Conservation (phyloP, 148 eudicot species). For the Dianthus caryophyllus region DNA sequence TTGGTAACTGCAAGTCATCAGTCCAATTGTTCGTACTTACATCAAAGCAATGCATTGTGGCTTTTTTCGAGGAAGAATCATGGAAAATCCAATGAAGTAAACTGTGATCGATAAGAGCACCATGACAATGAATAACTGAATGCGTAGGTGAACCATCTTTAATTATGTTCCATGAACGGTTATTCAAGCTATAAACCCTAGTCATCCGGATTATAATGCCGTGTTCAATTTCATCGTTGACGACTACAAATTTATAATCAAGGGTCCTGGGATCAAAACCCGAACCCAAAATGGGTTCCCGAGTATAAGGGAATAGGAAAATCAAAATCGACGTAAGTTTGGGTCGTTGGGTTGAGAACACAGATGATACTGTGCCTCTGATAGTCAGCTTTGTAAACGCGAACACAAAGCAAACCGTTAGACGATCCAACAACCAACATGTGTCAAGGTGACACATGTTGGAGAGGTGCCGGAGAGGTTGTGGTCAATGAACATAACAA, state of each 20-base stretch:
- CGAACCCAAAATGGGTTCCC: not conserved
- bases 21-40: not conserved
- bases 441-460: not conserved
- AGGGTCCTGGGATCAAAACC: not conserved
- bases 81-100: not conserved
- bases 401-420: not conserved
- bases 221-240: too few relatives aligned
- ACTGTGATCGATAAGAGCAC: not conserved
- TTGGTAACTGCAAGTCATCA: not conserved
- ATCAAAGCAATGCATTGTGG: not conserved
- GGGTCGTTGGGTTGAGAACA: slow-evolving; percentile 1
- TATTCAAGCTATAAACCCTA: not conserved
- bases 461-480: not conserved
- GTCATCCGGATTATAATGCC: not conserved
- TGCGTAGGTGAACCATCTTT: not conserved
- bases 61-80: not conserved
- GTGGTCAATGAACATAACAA: slow-evolving; percentile 2
- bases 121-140: not conserved
- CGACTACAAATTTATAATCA: not conserved
- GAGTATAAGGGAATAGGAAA: not conserved
- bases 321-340: not conserved
- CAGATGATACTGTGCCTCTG: not conserved
- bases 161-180: not conserved
- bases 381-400: too few relatives aligned
- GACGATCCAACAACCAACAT: not conserved